A percentile compares a stretch with the other conserved stretches of the same genome.
Conservation (phyloP, 129 eudicot species). For the Pseudognaphalium luteoalbum region DNA sequence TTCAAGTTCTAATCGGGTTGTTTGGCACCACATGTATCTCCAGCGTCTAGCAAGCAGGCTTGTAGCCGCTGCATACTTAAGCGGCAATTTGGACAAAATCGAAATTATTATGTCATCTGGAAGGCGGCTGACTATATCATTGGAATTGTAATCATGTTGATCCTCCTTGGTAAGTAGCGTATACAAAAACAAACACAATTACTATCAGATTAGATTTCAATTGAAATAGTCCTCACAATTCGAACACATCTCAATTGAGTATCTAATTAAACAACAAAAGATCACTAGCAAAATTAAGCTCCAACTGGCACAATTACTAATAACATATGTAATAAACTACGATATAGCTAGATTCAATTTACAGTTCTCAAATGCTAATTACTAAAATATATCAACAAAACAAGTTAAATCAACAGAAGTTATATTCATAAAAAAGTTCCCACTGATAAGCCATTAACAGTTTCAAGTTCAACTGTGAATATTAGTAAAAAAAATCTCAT, state of each 20-base stretch:
- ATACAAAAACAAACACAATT: constrained; percentile 1
- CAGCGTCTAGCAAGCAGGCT: constrained; percentile 40
- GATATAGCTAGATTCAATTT: not conserved
- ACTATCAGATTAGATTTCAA: not conserved
- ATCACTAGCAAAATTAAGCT: not conserved
- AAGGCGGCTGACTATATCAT: not conserved
- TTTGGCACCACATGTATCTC: constrained; percentile 42
- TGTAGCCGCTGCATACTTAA: constrained; percentile 44
- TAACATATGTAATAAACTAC: not conserved
- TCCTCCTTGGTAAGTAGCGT: not conserved
- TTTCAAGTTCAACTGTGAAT: not conserved
- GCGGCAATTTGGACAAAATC: constrained; percentile 34
- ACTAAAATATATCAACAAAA: not conserved
- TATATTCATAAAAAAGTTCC: too few species aligned
- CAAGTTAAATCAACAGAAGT: not conserved
- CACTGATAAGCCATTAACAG: not conserved
- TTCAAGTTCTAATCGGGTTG: constrained; percentile 37
- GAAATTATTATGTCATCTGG: constrained; percentile 46
- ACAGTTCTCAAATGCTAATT: not conserved
- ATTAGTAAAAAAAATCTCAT: not conserved
- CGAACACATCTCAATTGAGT: not conserved
- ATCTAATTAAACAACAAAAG: too few species aligned
- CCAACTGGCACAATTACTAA: not conserved
- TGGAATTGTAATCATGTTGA: constrained; percentile 3
- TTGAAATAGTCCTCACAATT: not conserved